Base-by-base conservation (phyloP, 768 basidiomycete species). In the Gautieria morchelliformis region DNA sequence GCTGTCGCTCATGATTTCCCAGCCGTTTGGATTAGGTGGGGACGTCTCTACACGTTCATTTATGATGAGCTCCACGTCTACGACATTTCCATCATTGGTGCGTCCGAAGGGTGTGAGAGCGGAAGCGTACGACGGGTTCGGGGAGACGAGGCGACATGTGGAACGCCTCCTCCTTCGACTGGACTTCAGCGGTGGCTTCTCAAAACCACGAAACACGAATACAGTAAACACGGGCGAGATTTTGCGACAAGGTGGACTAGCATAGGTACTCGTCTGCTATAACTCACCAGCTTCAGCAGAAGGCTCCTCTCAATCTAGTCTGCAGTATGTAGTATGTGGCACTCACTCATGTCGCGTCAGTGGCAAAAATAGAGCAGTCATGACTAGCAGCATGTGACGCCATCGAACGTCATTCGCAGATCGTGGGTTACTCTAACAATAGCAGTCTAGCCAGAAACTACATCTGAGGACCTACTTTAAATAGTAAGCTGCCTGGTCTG, bases 181-280 rank as follows among this genome's bases (percentile, higher is more conserved):
- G 12, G 93, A 95, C 70, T 89, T 93, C 67, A 93, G 91, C 63
- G 88, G 85, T 12, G 80, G 76, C 47, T 81, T 89, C 61, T 87
- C 87, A 15, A 79, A 45, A 20, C 59, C 50, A 10, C 30, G 41
- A 24, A 22, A 19, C 15, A 39, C n/a, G 8, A 30, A 45, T 17
- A 40, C 24, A 10, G n/a, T 48, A 44, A 60, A 24, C 12, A 49
- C 52, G 15, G 45, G 53, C 17, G 50, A 54, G 17, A 60, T 61
- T 40, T 54, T 61, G 45, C 30, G 44, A 61, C 59, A 61, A 54
- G 60, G 59, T 47, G 60, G 60, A 15, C 44, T 61, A 4, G 49
- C 58, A n/a, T 60, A 52, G 24, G 44, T 32, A 33, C 42, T 30
- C 20, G n/a, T 19, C 10, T 27, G 27, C 27, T 27, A 37, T 27